Base-by-base conservation (phyloP, 345 rosid species). In the Salix brachista region DNA sequence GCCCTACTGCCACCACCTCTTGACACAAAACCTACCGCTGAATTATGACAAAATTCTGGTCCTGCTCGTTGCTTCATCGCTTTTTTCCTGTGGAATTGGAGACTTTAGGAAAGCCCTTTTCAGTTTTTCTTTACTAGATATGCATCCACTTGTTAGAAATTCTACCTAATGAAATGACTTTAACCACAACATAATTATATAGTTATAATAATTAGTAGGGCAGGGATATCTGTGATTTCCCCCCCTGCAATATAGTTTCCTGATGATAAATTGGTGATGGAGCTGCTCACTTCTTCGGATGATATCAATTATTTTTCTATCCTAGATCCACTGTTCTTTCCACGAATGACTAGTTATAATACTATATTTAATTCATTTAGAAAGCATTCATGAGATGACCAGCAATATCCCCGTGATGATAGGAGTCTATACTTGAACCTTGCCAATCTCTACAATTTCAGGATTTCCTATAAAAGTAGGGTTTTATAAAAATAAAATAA, bases 1-100 rank as follows among this genome's bases (percentile, higher is more conserved):
- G 46, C 16, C 44, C 60, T 37, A 28, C 28, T 56, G 60, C 70
- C 62, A 16, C 28, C 37, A 26, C 66, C 72, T 56, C 77, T 28
- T 76, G 67, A 58, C 72, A 65, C 18, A 28, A n/a, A 69, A 66
- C 68, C 75, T 41, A 62, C 69, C 78, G 1, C 30, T 71, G 65
- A 71, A 52, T 78, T 18, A 26, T 42, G 23, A 17, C 77, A 69
- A 32, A 76, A 30, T 4, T 56, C 10, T 48, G 64, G 58, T 70
- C 48, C 30, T 66, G 34, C 68, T 25, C 21, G 14, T 39, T 54
- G 46, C 70, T 41, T 21, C 54, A 26, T 75, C 34, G 48, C 79
- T 44, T 76, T 80, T 80, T 73, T 5, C 68, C 30, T 39, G 64
- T 68, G 69, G 69, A 16, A 26, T 46, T 30, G 34, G 69, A 23